phyloP scores from a whole-genome alignment of 139 green algal species.

The Chlamydomonas incerta region DNA sequence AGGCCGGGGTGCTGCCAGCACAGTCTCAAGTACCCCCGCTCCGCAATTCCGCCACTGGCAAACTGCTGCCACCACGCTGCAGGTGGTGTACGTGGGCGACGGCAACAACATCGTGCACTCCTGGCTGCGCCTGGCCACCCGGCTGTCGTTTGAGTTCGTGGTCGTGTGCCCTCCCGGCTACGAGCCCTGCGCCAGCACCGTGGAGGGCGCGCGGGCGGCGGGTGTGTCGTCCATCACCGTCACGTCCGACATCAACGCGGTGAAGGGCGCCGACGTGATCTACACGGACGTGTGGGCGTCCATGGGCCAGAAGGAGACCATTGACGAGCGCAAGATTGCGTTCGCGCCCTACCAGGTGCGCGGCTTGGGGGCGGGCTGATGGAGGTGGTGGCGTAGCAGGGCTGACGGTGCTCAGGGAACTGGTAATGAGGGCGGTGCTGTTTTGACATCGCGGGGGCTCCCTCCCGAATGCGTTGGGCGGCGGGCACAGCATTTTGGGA shows the following conservation, averaged over 20 bases:
- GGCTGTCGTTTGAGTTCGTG: constrained; percentile 94
- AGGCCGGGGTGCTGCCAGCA: too few relatives aligned
- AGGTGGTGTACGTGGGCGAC: constrained; percentile 93
- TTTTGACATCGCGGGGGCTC: too few relatives aligned
- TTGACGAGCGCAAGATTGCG: constrained; percentile 77
- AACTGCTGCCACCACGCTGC: too few relatives aligned
- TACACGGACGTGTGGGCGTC: constrained; percentile 99
- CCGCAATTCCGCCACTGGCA: too few relatives aligned
- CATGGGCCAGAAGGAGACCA: constrained; percentile 99
- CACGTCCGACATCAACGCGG: constrained; percentile 67
- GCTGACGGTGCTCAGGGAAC: too few relatives aligned
- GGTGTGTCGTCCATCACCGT: constrained; percentile 53
- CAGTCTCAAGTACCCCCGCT: too few relatives aligned
- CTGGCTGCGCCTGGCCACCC: constrained; percentile 91
- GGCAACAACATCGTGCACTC: constrained; percentile 99
- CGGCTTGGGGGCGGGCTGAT: not conserved
- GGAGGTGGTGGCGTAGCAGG: too few relatives aligned
- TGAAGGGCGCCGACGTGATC: constrained; percentile 94
- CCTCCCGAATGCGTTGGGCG: too few relatives aligned
- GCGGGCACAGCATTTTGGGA: too few relatives aligned
- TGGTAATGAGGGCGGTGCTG: too few relatives aligned
- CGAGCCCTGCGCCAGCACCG: constrained; percentile 91
- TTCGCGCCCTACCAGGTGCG: constrained; percentile 96
- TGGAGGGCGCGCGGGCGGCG: constrained; percentile 57
- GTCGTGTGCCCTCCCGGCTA: constrained; percentile 93